A percentile compares a stretch with the other conserved stretches of the same genome.
These are phyloP conservation scores for Boletales sp. DNA, from an alignment of 768 basidiomycete genomes.

Conservation along the genomic window DNA sequence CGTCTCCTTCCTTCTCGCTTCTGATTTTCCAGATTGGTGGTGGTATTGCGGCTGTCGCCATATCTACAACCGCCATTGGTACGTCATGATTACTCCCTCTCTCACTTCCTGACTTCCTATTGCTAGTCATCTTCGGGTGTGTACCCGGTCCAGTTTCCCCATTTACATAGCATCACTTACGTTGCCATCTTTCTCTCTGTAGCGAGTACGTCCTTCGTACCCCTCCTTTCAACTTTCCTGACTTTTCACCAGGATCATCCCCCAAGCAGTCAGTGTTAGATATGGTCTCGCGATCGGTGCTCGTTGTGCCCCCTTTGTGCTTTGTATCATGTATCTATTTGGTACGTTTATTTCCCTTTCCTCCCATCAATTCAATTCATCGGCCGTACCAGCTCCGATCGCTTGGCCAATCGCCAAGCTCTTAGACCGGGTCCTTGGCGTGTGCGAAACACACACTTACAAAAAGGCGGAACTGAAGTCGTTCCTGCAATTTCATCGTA, in stretches of 20 bases:
- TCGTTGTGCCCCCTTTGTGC: constrained; percentile 70
- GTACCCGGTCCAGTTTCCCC: constrained; percentile 14
- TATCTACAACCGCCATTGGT: constrained; percentile 65
- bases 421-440: constrained; percentile 79
- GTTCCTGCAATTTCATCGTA: constrained; percentile 77
- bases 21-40: constrained; percentile 51
- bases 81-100: constrained; percentile 17
- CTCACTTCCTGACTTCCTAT: neutral
- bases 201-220: constrained; percentile 26
- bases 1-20: constrained; percentile 60
- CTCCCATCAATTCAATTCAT: neutral
- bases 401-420: constrained; percentile 71
- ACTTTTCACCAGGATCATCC: constrained; percentile 48
- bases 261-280: constrained; percentile 71
- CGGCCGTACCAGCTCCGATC: constrained; percentile 54
- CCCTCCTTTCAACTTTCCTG: neutral
- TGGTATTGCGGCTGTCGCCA: constrained; percentile 69
- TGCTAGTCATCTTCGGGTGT: constrained; percentile 77
- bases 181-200: neutral
- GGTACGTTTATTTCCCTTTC: constrained; percentile 19
- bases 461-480: constrained; percentile 80
- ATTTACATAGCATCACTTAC: too few species aligned
- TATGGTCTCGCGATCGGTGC: constrained; percentile 84
- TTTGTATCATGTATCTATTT: constrained; percentile 66
- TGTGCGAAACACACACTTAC: constrained; percentile 68